Conservation (phyloP, 2,329 filamentous ascomycete species). For the Fusarium acutatum region DNA sequence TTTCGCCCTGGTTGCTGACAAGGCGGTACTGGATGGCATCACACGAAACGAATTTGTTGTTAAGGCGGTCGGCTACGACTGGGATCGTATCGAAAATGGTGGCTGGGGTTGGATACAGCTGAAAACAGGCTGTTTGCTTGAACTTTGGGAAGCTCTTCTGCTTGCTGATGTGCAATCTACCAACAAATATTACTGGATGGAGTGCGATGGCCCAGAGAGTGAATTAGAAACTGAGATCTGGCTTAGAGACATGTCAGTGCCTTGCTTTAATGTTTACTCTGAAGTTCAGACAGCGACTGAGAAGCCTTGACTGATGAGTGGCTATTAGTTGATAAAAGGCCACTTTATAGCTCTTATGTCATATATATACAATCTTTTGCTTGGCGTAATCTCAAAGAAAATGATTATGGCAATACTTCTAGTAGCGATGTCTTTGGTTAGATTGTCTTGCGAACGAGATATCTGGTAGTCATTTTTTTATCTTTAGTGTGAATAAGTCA, state of each 20-base stretch:
- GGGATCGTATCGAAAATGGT: background rate
- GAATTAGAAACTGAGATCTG: background rate
- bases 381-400: too few relatives aligned
- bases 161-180: background rate
- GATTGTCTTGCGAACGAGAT: background rate
- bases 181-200: background rate
- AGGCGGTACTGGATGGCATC: background rate
- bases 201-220: background rate
- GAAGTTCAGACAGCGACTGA: background rate
- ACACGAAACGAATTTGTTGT: background rate
- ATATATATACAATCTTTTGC: background rate
- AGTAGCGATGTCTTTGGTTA: background rate
- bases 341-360: background rate
- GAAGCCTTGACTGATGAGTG: rapidly evolving
- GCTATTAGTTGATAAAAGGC: background rate
- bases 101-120: background rate
- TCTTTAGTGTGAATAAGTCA: too few relatives aligned
- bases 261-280: background rate
- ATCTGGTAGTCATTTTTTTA: background rate
- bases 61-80: background rate
- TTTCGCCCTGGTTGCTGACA: background rate
- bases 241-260: background rate
- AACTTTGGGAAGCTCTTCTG: background rate
- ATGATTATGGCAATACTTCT: too few relatives aligned
- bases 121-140: background rate